Percentiles rank a stretch among this genome's conserved stretches.
These are phyloP conservation scores for Apiotrichum siamense DNA, from an alignment of 1,284 basidiomycete species.

Conservation along the genomic window DNA sequence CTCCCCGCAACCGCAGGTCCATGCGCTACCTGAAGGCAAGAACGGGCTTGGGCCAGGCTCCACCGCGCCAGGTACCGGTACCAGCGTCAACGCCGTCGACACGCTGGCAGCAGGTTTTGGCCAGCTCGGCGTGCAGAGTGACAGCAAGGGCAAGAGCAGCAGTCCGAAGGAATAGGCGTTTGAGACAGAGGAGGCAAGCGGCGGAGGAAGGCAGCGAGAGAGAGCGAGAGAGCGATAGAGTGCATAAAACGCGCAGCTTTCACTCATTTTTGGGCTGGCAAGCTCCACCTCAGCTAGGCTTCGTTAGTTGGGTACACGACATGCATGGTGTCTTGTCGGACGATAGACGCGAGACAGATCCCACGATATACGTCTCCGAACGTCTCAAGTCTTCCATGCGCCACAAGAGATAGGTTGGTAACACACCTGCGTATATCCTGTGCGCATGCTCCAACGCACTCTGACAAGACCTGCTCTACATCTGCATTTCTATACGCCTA, in stretches of 20 bases:
- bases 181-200: neutral
- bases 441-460: no score
- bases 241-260: neutral
- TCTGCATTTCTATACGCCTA: neutral
- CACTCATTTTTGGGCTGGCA: no score
- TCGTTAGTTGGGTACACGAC: no score
- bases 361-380: no score
- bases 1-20: conserved; percentile 23
- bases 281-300: no score
- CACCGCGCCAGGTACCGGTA: neutral
- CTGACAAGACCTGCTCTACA: no score
- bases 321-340: conserved; percentile 6
- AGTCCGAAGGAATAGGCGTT: neutral
- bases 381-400: no score
- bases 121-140: conserved; percentile 4
- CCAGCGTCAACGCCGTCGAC: conserved; percentile 5
- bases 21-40: neutral
- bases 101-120: conserved; percentile 5
- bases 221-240: neutral
- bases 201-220: neutral
- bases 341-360: no score
- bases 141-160: neutral
- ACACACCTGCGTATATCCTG: no score
- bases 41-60: neutral
- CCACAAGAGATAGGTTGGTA: no score